A percentile compares a stretch with the other conserved stretches of the same genome.
These are phyloP conservation scores for Alloascoidea africana DNA, from an alignment of 805 yeast genomes.

Conservation along the genomic window DNA sequence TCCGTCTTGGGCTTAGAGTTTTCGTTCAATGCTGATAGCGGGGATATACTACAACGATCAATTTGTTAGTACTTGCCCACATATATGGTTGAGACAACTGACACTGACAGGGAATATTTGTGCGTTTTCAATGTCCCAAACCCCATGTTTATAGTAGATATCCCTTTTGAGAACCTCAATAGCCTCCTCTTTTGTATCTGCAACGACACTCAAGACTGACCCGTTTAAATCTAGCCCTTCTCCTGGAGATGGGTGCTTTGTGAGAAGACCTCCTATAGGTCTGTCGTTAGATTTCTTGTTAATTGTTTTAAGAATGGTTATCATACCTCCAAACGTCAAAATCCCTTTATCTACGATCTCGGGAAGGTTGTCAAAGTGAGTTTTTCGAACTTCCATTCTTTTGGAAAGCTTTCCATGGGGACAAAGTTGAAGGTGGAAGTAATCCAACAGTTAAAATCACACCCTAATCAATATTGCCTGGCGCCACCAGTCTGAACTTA, in stretches of 20 bases:
- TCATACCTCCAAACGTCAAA: slow-evolving; percentile 26
- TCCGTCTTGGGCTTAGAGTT: no score
- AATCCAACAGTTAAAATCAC: no score
- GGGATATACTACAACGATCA: no score
- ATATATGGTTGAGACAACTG: no score
- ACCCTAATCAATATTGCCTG: no score
- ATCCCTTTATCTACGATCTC: slow-evolving; percentile 17
- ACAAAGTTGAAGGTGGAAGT: no score
- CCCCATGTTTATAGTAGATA: slow-evolving; percentile 39
- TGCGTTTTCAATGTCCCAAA: slow-evolving; percentile 53
- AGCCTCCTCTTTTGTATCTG: slow-evolving; percentile 45
- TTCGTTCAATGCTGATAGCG: no score
- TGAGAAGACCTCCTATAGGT: slow-evolving; percentile 39
- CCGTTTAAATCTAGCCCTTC: slow-evolving; percentile 42
- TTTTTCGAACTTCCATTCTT: slow-evolving; percentile 22
- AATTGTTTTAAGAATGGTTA: no score
- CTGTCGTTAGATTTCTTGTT: no score
- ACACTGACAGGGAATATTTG: slow-evolving; percentile 43
- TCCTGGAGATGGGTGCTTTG: slow-evolving; percentile 26
- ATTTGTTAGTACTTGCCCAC: no score
- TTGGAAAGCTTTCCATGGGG: slow-evolving; percentile 10
- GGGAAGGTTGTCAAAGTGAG: slow-evolving; percentile 22
- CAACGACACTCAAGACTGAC: slow-evolving; percentile 40
- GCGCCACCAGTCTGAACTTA: no score
- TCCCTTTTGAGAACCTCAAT: slow-evolving; percentile 43